Percentiles rank a stretch among this genome's conserved stretches.
phyloP scores from a whole-genome alignment of 345 rosid genomes.

The Draba incana region DNA sequence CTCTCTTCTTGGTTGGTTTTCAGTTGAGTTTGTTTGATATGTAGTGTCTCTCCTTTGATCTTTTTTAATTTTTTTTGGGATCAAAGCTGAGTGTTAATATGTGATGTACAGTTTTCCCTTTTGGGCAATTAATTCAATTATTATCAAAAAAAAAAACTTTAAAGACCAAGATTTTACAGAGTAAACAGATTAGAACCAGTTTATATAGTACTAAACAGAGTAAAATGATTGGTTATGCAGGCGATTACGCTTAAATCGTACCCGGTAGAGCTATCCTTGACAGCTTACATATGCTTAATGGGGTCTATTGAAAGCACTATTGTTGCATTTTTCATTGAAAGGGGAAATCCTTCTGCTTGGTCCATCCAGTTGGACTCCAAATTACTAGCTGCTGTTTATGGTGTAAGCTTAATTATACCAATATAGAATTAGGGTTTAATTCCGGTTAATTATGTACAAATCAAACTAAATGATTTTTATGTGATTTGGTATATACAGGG shows the following conservation, averaged over 20 bases:
- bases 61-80: no score
- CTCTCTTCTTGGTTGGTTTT: no score
- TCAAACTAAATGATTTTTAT: slow-evolving; percentile 1
- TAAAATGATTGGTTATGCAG: slow-evolving; percentile 34
- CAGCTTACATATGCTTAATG: slow-evolving; percentile 73
- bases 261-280: slow-evolving; percentile 77
- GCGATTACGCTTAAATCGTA: slow-evolving; percentile 72
- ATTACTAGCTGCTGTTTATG: slow-evolving; percentile 62
- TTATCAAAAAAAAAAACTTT: not conserved
- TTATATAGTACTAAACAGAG: not conserved
- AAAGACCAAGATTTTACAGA: slow-evolving; percentile 2
- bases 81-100: no score
- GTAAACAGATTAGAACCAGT: not conserved
- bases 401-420: slow-evolving; percentile 51
- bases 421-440: not conserved
- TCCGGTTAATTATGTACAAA: not conserved
- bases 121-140: no score
- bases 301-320: slow-evolving; percentile 66
- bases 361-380: slow-evolving; percentile 59
- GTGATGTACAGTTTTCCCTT: no score
- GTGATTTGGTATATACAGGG: slow-evolving; percentile 56
- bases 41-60: no score
- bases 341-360: slow-evolving; percentile 57
- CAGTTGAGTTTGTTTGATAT: no score
- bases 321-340: slow-evolving; percentile 59